Conservation (phyloP, 2,329 filamentous ascomycete genomes). For the Apiospora hydei region DNA sequence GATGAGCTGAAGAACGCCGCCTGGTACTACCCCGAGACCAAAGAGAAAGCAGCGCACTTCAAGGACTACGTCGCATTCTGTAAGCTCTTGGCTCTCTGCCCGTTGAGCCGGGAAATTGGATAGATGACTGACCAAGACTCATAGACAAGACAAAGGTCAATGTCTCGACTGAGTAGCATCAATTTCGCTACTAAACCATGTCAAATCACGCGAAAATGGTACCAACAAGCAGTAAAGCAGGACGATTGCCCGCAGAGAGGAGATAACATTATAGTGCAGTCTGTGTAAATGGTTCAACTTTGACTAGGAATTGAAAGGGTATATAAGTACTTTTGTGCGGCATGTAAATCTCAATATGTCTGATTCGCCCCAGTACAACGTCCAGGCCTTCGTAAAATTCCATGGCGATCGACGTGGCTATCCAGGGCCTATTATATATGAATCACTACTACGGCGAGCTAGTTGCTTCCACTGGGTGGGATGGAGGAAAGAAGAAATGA, state of each 20-base stretch:
- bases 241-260: background rate
- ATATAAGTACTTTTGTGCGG: background rate
- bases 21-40: conserved; percentile 64
- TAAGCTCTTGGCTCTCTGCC: conserved; percentile 42
- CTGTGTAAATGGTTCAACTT: background rate
- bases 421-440: background rate
- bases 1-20: conserved; percentile 59
- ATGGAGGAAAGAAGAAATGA: background rate
- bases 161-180: conserved; percentile 21
- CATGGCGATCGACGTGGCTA: background rate
- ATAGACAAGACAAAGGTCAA: conserved; percentile 32
- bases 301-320: background rate
- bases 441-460: background rate
- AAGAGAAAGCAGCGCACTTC: conserved; percentile 56
- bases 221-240: background rate
- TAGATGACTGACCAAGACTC: background rate
- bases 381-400: background rate
- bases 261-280: background rate
- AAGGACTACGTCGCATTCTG: conserved; percentile 66
- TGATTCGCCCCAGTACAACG: background rate
- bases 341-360: background rate
- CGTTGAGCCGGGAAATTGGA: background rate
- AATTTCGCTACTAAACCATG: background rate
- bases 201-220: background rate
- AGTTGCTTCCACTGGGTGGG: background rate